These are phyloP conservation scores for Zea mays DNA, from an alignment of 176 grass and related monocot species.

Conservation along the genomic window Zm-B73-REFERENCE-NAM-5.0 NC_050104.1:160348501-160349000, in stretches of 20 bases:
- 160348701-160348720: conserved; percentile 92
- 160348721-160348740: conserved; percentile 75
- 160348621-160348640: conserved; percentile 92
- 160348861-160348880: conserved; percentile 93
- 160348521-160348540: conserved; percentile 12
- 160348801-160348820: conserved; percentile 96
- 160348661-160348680: conserved; percentile 93
- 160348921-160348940: no score
- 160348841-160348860: conserved; percentile 99
- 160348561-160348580: no score
- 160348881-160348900: conserved; percentile 18
- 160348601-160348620: conserved; percentile 76
- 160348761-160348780: conserved; percentile 96
- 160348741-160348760: conserved; percentile 90
- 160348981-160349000: neutral
- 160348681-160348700: conserved; percentile 92
- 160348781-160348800: conserved; percentile 98
- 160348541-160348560: conserved; percentile 11
- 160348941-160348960: conserved; percentile 14
- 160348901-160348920: conserved; percentile 3
- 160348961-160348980: conserved; percentile 30
- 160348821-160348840: conserved; percentile 99
- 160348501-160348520: no score
- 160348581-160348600: no score
- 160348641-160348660: conserved; percentile 99